Evolutionary conservation across 345 rosid species (phyloP).

Genomic region (Erucastrum elatum): DNA sequence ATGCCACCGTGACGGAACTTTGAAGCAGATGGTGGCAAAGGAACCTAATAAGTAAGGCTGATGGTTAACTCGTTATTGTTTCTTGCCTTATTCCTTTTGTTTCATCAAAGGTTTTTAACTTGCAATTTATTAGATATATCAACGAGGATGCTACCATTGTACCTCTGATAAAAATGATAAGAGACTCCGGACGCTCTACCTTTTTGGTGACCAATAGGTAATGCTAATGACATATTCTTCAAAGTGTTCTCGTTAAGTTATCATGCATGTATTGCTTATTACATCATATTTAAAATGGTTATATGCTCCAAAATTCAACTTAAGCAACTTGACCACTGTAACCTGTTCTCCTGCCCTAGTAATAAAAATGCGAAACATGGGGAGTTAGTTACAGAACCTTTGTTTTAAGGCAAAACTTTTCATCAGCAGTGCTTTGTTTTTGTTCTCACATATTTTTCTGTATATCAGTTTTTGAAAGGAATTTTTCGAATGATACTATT

Average conservation of each 20-base stretch:
- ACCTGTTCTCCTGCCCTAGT: conserved; percentile 1
- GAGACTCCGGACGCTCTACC: conserved; percentile 87
- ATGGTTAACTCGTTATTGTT: not conserved
- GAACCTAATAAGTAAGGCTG: conserved; percentile 62
- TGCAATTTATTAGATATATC: conserved; percentile 56
- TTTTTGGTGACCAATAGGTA: conserved; percentile 99
- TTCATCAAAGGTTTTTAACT: not conserved
- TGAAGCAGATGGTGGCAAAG: conserved; percentile 94
- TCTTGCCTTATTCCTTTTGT: not conserved
- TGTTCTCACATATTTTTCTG: not conserved
- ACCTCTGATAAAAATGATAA: conserved; percentile 86
- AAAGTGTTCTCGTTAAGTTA: not conserved
- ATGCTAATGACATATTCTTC: not conserved
- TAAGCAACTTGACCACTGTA: not conserved
- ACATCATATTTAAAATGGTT: too few species aligned
- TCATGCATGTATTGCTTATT: not conserved
- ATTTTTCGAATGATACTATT: conserved; percentile 21
- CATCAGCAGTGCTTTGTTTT: not conserved
- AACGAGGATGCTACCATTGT: conserved; percentile 75
- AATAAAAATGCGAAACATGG: not conserved
- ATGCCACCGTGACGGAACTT: conserved; percentile 98
- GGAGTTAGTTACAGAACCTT: not conserved
- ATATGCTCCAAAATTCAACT: not conserved
- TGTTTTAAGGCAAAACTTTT: not conserved
- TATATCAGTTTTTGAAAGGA: not conserved